Base-by-base conservation (phyloP, 1,284 basidiomycete genomes). In the Meira nashicola region DNA sequence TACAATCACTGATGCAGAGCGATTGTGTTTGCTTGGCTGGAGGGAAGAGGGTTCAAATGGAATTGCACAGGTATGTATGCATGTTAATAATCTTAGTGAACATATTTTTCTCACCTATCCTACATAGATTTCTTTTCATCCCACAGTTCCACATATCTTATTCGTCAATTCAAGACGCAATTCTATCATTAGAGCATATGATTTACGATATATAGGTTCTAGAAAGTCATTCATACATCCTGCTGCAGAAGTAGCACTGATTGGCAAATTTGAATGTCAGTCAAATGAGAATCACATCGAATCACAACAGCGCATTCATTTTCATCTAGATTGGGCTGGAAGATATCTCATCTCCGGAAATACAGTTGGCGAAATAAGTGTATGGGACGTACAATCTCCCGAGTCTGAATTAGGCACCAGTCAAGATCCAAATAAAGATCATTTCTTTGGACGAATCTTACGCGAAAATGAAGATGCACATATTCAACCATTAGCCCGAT, bases 251-350 rank as follows among this genome's bases (percentile, higher is more conserved):
- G 67, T 59, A 0, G 62, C 68, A n/a, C 39, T 70, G 39, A 39
- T 69, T 7, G 69, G 69, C 9, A 59, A 55, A 15, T 28, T 71
- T 37, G 21, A 23, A 12, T 40, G 70, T 19, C 25, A 33, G 50
- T 50, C 19, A 25, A 44, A 11, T 65, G 54, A 58, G 39, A 39
- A 60, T 7, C 21, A 21, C n/a, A 33, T 15, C n/a, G 33, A 55
- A 14, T 56, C 59, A 12, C 64, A 68, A 21, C 71, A 73, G 40
- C 49, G 71, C 15, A 53, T 73, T 46, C 58, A 59, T 39, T 73
- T 73, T 54, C 63, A 71, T 52, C 41, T 73, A 1, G 70, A 73
- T 44, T 69, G 63, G 60, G 63, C 65, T 7, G 69, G 71, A 3
- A 40, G 68, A 9, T 60, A 65, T 64, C 62, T 73, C 8, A 62